These are phyloP conservation scores for Eutrema yunnanense DNA, from an alignment of 345 rosid species.

Conservation along the genomic window DNA sequence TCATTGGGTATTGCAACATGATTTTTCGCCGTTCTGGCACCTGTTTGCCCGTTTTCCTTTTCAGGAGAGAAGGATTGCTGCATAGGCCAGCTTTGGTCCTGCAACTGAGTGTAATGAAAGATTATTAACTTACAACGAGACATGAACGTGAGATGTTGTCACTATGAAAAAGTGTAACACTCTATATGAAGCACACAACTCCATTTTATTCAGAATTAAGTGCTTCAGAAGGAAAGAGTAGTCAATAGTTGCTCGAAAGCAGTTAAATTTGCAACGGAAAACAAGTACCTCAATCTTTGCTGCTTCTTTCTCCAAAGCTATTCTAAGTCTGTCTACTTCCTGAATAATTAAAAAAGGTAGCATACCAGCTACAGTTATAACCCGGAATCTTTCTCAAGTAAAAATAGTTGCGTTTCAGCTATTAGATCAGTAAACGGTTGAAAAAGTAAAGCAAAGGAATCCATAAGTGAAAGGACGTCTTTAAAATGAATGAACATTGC, in stretches of 20 bases:
- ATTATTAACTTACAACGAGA: neutral
- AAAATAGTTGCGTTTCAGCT: neutral
- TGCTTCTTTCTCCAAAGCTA: conserved; percentile 69
- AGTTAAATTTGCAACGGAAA: neutral
- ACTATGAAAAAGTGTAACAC: neutral
- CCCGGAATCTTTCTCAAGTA: neutral
- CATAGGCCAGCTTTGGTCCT: conserved; percentile 55
- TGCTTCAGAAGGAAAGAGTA: neutral
- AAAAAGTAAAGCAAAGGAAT: neutral
- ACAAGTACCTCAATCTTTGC: conserved; percentile 66
- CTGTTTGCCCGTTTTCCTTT: conserved; percentile 35
- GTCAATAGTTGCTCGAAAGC: neutral
- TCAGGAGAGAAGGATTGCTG: conserved; percentile 44
- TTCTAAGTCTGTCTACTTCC: conserved; percentile 75
- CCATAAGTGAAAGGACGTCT: neutral
- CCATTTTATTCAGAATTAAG: neutral
- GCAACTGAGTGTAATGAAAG: conserved; percentile 26
- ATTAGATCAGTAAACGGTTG: neutral
- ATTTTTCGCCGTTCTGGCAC: conserved; percentile 31
- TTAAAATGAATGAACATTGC: neutral
- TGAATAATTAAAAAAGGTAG: conserved; percentile 33
- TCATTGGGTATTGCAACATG: conserved; percentile 81
- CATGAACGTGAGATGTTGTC: conserved; percentile 8
- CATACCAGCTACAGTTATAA: conserved; percentile 22
- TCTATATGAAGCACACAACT: neutral